Conservation (phyloP, 352 stramenopile species). For the Phytophthora fragariae region DNA sequence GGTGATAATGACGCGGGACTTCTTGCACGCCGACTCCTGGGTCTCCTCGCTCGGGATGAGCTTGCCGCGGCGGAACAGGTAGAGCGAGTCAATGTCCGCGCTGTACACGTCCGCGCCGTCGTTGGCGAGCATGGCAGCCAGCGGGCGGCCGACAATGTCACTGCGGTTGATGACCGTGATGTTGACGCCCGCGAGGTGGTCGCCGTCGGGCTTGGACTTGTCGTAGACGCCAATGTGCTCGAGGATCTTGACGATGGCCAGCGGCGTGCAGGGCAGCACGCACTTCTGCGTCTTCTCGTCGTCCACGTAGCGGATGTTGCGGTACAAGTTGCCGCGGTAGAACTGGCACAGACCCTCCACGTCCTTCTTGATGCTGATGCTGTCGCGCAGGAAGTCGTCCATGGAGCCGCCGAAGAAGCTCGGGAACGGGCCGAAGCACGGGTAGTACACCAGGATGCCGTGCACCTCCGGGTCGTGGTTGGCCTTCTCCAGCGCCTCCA, state of each 20-base stretch:
- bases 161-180: constrained; percentile 98
- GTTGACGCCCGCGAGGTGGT: constrained; percentile 84
- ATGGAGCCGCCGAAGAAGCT: constrained; percentile 97
- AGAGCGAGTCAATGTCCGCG: constrained; percentile 96
- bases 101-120: constrained; percentile 96
- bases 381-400: constrained; percentile 98
- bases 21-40: constrained; percentile 86
- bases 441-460: constrained; percentile 99
- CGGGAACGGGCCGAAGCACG: constrained; percentile 96
- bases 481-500: constrained; percentile 92
- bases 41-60: constrained; percentile 89
- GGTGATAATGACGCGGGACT: constrained; percentile 95
- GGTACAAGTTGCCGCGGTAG: constrained; percentile 97
- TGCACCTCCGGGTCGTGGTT: constrained; percentile 96
- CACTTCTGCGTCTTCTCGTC: constrained; percentile 93
- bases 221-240: constrained; percentile 93
- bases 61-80: constrained; percentile 93
- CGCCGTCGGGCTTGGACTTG: constrained; percentile 55
- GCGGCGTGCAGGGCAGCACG: constrained; percentile 96
- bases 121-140: constrained; percentile 96
- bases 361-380: constrained; percentile 97
- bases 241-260: constrained; percentile 96
- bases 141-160: constrained; percentile 95
- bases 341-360: constrained; percentile 96
- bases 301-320: constrained; percentile 97